phyloP scores from a whole-genome alignment of 2,329 filamentous ascomycete species.

The Cytospora piceae region DNA sequence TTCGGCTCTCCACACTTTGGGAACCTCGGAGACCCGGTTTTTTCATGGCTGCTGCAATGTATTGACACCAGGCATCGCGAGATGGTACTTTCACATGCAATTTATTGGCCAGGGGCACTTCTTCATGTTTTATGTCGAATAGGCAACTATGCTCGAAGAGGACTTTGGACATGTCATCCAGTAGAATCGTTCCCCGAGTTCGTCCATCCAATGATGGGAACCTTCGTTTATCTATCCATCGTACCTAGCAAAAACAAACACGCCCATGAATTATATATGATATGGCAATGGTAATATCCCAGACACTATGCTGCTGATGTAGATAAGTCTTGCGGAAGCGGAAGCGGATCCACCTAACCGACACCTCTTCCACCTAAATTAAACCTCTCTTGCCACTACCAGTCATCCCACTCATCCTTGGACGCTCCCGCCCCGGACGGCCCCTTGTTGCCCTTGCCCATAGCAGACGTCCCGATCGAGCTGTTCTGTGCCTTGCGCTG shows the following conservation, averaged over 20 bases:
- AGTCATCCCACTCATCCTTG: constrained; percentile 68
- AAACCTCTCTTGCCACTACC: constrained; percentile 44
- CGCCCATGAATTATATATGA: constrained; percentile 20
- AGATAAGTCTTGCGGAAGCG: neutral
- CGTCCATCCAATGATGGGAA: neutral
- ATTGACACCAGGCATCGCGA: neutral
- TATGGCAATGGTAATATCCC: constrained; percentile 1
- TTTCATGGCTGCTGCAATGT: neutral
- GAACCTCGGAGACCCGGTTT: neutral
- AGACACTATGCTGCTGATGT: constrained; percentile 5
- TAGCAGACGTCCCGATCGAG: constrained; percentile 62
- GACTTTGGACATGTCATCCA: neutral
- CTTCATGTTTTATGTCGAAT: neutral
- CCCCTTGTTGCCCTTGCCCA: constrained; percentile 56
- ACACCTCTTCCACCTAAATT: neutral
- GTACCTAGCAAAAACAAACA: neutral
- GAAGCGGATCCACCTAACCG: neutral
- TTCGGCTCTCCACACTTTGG: constrained; percentile 22
- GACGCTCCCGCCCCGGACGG: constrained; percentile 37
- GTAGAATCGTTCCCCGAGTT: neutral
- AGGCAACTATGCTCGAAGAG: neutral
- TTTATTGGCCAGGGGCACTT: neutral
- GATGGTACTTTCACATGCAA: constrained; percentile 19
- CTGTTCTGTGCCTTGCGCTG: constrained; percentile 49
- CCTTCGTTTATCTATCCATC: constrained; percentile 15